A percentile compares a stretch with the other conserved stretches of the same genome.
Conservation (phyloP, 345 rosid genomes). For the Alliaria petiolata region DNA sequence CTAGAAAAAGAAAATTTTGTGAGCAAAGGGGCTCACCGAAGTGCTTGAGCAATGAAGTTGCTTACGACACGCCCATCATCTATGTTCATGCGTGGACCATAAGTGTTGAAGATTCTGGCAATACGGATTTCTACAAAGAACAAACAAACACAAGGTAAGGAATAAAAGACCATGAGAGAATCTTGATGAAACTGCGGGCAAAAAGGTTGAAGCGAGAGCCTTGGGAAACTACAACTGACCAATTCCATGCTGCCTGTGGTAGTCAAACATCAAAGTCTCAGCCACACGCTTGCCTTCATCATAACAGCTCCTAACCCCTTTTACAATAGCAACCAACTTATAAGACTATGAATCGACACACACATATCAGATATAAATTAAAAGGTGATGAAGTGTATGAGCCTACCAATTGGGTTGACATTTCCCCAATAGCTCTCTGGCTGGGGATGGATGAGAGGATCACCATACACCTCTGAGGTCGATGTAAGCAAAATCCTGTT, state of each 20-base stretch:
- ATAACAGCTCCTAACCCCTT: slow-evolving; percentile 93
- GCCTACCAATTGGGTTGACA: slow-evolving; percentile 88
- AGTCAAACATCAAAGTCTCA: slow-evolving; percentile 96
- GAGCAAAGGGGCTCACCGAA: slow-evolving; percentile 45
- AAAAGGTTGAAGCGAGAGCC: background rate
- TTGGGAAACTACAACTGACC: slow-evolving; percentile 32
- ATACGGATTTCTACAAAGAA: slow-evolving; percentile 72
- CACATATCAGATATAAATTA: background rate
- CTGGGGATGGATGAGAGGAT: slow-evolving; percentile 92
- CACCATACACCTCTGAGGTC: slow-evolving; percentile 96
- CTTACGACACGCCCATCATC: slow-evolving; percentile 99
- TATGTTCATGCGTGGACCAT: slow-evolving; percentile 97
- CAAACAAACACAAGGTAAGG: slow-evolving; percentile 2
- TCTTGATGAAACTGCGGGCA: background rate
- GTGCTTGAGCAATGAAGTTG: slow-evolving; percentile 99
- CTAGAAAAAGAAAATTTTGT: background rate
- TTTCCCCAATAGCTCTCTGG: slow-evolving; percentile 97
- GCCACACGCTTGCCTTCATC: slow-evolving; percentile 99
- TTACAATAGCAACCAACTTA: slow-evolving; percentile 2
- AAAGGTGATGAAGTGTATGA: background rate
- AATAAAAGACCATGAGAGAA: background rate
- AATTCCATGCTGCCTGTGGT: slow-evolving; percentile 94
- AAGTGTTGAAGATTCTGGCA: slow-evolving; percentile 97
- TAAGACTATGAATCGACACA: background rate
- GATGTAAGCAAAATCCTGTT: slow-evolving; percentile 92